Evolutionary conservation across 1,284 basidiomycete genomes (phyloP).

Genomic region (Apiotrichum montevideense): DNA sequence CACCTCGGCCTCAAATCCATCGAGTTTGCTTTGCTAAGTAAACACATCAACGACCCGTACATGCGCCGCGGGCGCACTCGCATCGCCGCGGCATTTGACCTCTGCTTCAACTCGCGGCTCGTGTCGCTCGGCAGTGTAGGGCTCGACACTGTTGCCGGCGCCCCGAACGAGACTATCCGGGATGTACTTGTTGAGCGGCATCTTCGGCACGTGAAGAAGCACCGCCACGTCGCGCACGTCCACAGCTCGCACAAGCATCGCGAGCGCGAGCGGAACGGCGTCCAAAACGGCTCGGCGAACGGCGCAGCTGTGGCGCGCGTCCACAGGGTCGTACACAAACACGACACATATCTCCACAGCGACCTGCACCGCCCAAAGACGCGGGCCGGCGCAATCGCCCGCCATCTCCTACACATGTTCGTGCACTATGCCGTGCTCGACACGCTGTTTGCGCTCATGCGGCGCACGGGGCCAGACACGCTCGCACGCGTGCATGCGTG

Average conservation of each 20-base stretch:
- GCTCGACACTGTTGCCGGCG: constrained; percentile 10
- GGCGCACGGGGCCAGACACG: constrained; percentile 19
- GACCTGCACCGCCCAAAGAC: constrained; percentile 12
- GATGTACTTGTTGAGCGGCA: not conserved
- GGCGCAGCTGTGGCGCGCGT: not conserved
- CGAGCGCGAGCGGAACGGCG: not conserved
- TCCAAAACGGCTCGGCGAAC: not conserved
- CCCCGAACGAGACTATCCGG: constrained; percentile 1
- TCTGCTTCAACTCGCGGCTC: constrained; percentile 32
- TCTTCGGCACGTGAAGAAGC: not conserved
- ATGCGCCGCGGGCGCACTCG: constrained; percentile 16
- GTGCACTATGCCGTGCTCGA: constrained; percentile 29
- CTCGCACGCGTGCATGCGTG: constrained; percentile 10
- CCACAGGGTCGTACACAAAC: not conserved
- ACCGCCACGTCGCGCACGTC: not conserved
- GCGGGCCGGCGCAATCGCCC: constrained; percentile 18
- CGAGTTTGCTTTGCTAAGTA: constrained; percentile 30
- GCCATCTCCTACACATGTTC: constrained; percentile 22
- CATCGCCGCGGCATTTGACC: constrained; percentile 24
- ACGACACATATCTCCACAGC: not conserved
- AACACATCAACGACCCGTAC: constrained; percentile 30
- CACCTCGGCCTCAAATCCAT: constrained; percentile 30
- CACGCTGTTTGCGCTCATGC: constrained; percentile 26
- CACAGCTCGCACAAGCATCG: not conserved
- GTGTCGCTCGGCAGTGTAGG: constrained; percentile 29